Base-by-base conservation (phyloP, 139 green algal genomes). In the Picochlorum sp. region DNA sequence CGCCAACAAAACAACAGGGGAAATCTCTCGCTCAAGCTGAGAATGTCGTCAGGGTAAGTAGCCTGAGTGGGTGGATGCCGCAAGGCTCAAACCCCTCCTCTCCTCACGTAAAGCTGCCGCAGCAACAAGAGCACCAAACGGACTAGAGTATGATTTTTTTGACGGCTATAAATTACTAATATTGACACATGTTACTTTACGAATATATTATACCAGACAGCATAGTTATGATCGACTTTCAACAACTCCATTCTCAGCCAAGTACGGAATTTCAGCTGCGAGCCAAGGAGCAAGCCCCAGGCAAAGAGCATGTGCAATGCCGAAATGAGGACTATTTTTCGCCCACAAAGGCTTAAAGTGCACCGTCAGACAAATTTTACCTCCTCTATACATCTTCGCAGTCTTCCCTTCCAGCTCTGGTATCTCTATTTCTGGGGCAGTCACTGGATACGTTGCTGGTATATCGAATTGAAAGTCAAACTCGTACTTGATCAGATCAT, bases 341-440 rank as follows among this genome's bases (percentile, higher is more conserved):
- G 84, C 81, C 89, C 90, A 96, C 5, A 96, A 73, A 23, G 92
- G 92, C 71, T 96, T 97, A 84, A 98, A 98, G 73, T 98, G 92
- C 7, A 97, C 90, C 24, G 92, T 97, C 3, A 96, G 73, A 78
- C 92, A 96, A 63, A 98, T 95, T 58, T 96, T 94, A 11, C 92
- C 92, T 23, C 92, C 92, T 6, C 91, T 68, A 77, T 98, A 98
- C 92, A 98, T 98, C 81, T 96, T 95, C 49, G 87, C 82, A 3
- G 88, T 95, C 71, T 98, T 98, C 62, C 92, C 92, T 31, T 97
- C 90, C 44, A 98, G 83, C 73, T 96, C 88, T 2, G 92, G 92
- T 4, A 98, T 77, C 67, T 96, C 77, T 20, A 98, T 92, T 69
- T 98, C 92, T 2, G 92, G 92, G 2, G 92, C 83, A 8, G 82